phyloP scores from a whole-genome alignment of 129 eudicot genomes.

The Daucus carota region DH1_v3.0 NC_030384.2:28652001-28652500 shows the following conservation, averaged over 20 bases:
- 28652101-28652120: no score
- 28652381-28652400: background rate
- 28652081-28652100: no score
- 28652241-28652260: no score
- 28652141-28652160: no score
- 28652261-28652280: background rate
- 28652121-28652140: no score
- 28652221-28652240: background rate
- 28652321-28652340: background rate
- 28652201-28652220: background rate
- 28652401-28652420: background rate
- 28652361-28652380: background rate
- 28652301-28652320: background rate
- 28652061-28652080: no score
- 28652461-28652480: conserved; percentile 94
- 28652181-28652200: no score
- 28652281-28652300: background rate
- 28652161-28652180: no score
- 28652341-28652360: conserved; percentile 1
- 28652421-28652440: conserved; percentile 91
- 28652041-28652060: no score
- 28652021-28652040: no score
- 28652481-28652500: conserved; percentile 92
- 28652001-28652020: no score
- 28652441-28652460: conserved; percentile 98